Base-by-base conservation (phyloP, 2,329 filamentous ascomycete species). In the Fusarium xyrophilum region DNA sequence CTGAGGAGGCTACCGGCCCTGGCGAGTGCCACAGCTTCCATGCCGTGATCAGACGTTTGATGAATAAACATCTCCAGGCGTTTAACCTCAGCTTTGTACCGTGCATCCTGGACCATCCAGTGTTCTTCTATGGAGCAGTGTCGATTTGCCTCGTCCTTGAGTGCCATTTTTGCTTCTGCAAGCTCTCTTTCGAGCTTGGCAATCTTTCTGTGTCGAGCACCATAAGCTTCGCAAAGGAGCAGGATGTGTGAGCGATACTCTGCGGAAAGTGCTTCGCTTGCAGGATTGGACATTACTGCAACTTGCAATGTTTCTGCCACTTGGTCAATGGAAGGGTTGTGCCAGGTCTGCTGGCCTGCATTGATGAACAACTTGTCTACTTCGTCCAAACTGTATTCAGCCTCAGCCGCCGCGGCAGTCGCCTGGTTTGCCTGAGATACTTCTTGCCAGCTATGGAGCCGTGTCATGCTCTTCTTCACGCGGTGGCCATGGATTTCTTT, bases 221-320 rank as follows among this genome's bases (percentile, higher is more conserved):
- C 72, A 44, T 80, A 78, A 21, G 75, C 79, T 54, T 82, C 80
- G 17, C 82, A 64, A 13, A 81, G 60, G 28, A 76, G 74, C 21
- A 79, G 61, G 9, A 85, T 73, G 56, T 83, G 79, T 7, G 81
- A 74, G 58, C 83, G 81, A 66, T 82, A 81, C 38, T 80, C 77
- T 7, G 77, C 54, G 2, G 82, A 79, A 4, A 84, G 74, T 2
- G 79, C 76, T 10, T 75, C 69, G 6, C 77, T 57, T 23, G 75
- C 64, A 12, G 75, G 70, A 46, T 73, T 77, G 25, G 76, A 76
- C 78, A 84, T 82, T 69, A 84, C 75, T 12, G 68, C 73, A 8
- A 78, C 77, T 43, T 80, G 79, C n/a, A 85, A 72, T 1, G 79
- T 70, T 61, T 84, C 82, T 19, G 80, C 76, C 74, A 84, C 80